Base-by-base conservation (phyloP, 2,329 filamentous ascomycete species). In the Fusarium sp. region DNA sequence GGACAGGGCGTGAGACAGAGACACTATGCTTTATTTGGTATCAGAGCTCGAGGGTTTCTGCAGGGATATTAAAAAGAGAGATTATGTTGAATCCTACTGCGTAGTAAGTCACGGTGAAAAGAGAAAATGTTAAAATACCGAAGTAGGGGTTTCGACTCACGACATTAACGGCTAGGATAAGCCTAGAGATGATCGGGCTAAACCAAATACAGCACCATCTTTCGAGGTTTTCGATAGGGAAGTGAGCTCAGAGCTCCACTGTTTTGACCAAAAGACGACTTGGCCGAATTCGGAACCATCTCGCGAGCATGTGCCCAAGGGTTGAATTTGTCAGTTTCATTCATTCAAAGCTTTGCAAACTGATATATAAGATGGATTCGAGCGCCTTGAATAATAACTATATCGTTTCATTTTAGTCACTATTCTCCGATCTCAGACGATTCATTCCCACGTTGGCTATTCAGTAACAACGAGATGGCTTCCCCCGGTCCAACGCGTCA, bases 291-390 rank as follows among this genome's bases (percentile, higher is more conserved):
- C 2, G 51, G 58, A 57, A 63, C 44, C 60, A 63, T 63, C 44
- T 13, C 6, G 32, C 60, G 60, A 63, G 20, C 11, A 26, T 8
- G 2, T 3, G 8, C 3, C 7, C 50, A 35, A 22, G 60, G 60
- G 22, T 63, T 15, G 22, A 33, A 63, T 63, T 63, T 63, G 50
- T 63, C 46, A 63, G 44, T 33, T 8, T 4, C 5, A 15, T 24
- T 15, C 15, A 13, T 13, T 30, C 7, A 11, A 35, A 35, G 7
- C 2, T 24, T 9, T 17, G 19, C 3, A 45, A 13, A 32, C 11
- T 6, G 28, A 30, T 15, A 24, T 62, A 62, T 62, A 63, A 56
- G 8, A 15, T 32, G 4, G 5, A 3, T 4, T 3, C 9, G 1
- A 4, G 15, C 8, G 3, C 2, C 13, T 14, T 1, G 4, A 15